Evolutionary conservation across 805 yeast genomes (phyloP).

Genomic region (Metschnikowia hibisci): DNA sequence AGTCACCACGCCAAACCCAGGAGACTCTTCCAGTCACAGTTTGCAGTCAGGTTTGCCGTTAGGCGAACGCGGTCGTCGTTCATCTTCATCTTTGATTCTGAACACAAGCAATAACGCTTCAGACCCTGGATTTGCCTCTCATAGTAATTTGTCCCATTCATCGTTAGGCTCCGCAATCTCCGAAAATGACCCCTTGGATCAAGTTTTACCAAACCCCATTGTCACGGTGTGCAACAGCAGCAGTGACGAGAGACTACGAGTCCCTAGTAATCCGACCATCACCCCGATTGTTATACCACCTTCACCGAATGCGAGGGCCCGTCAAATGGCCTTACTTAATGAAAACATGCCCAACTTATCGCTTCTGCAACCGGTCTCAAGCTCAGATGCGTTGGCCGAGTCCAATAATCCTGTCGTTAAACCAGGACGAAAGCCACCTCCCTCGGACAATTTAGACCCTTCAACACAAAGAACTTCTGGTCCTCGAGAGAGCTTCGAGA

Average conservation of each 20-base stretch:
- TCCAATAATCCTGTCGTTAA: not conserved
- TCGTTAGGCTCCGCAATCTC: slow-evolving; percentile 26
- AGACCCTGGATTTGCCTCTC: not conserved
- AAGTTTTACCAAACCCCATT: slow-evolving; percentile 1
- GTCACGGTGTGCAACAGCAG: not conserved
- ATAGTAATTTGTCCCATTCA: slow-evolving; percentile 22
- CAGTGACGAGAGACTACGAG: slow-evolving; percentile 1
- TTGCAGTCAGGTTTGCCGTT: not conserved
- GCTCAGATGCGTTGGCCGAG: slow-evolving; percentile 13
- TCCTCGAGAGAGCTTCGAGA: slow-evolving; percentile 1
- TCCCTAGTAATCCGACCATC: not conserved
- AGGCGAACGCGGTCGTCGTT: not conserved
- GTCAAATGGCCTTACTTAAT: slow-evolving; percentile 23
- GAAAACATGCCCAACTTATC: slow-evolving; percentile 14
- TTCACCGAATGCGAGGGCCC: slow-evolving; percentile 27
- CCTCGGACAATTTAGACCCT: slow-evolving; percentile 1
- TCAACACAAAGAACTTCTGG: not conserved
- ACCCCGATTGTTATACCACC: slow-evolving; percentile 28
- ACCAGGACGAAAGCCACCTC: slow-evolving; percentile 16
- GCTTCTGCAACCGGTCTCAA: slow-evolving; percentile 12
- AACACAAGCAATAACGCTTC: not conserved
- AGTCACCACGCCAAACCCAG: slow-evolving; percentile 16
- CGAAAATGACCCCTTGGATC: slow-evolving; percentile 10
- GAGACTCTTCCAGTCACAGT: not conserved
- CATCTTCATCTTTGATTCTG: not conserved